A percentile compares a stretch with the other conserved stretches of the same genome.
These are phyloP conservation scores for Chalciporus piperatoides DNA, from an alignment of 1,284 basidiomycete species.

Conservation along the genomic window DNA sequence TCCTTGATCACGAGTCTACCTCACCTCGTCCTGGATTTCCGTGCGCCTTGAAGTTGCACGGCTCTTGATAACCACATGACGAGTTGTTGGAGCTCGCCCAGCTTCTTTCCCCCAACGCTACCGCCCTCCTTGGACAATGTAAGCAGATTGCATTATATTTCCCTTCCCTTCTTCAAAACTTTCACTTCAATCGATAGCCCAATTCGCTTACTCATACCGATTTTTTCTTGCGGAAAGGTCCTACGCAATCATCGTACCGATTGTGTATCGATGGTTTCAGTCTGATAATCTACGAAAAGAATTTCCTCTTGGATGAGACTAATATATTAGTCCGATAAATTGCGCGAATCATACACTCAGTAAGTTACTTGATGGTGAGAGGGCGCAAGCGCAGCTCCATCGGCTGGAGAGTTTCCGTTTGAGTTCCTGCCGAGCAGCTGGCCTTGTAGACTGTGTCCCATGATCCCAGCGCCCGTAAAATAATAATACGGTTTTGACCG, in stretches of 20 bases:
- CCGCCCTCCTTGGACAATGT: slow-evolving; percentile 10
- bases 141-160: slow-evolving; percentile 3
- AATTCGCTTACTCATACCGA: background rate
- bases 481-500: slow-evolving; percentile 18
- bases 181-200: slow-evolving; percentile 7
- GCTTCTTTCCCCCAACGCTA: slow-evolving; percentile 2
- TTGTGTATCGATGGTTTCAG: background rate
- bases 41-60: too few species aligned
- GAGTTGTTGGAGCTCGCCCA: background rate
- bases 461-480: slow-evolving; percentile 22
- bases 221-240: background rate
- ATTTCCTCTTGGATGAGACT: too few species aligned
- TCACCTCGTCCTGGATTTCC: background rate
- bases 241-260: background rate
- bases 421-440: slow-evolving; percentile 9
- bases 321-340: too few species aligned
- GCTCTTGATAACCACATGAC: slow-evolving; percentile 6
- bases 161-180: slow-evolving; percentile 3
- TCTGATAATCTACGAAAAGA: too few species aligned
- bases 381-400: background rate
- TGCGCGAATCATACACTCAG: background rate
- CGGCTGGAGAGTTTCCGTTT: slow-evolving; percentile 9
- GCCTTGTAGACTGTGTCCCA: slow-evolving; percentile 13
- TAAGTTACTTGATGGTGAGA: background rate
- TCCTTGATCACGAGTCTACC: background rate